phyloP scores from a whole-genome alignment of 495 filamentous ascomycete species.

The Pseudevernia furfuracea region DNA sequence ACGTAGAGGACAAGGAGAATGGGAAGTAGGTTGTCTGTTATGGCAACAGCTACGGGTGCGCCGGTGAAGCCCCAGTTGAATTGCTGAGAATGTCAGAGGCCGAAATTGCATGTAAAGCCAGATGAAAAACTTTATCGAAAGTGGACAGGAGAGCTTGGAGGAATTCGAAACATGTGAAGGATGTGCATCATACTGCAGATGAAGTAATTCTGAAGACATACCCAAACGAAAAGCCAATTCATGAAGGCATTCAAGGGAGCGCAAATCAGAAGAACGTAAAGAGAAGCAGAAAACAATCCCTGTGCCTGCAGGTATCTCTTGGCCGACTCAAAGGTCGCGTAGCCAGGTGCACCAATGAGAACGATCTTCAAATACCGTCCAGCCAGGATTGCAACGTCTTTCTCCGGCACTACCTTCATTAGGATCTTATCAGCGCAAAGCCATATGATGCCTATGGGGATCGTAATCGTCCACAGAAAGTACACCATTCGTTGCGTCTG shows the following conservation, averaged over 20 bases:
- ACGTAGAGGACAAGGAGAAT: slow-evolving; percentile 66
- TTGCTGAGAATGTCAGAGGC: slow-evolving; percentile 33
- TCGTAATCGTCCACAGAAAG: slow-evolving; percentile 54
- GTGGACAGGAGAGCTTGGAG: not conserved
- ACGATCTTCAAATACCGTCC: slow-evolving; percentile 61
- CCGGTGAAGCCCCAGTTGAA: slow-evolving; percentile 74
- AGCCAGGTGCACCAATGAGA: slow-evolving; percentile 59
- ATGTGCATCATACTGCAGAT: not conserved
- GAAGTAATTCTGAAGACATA: slow-evolving; percentile 29
- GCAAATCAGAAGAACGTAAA: slow-evolving; percentile 60
- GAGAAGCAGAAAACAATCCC: slow-evolving; percentile 59
- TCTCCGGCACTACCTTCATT: slow-evolving; percentile 55
- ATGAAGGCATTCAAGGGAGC: slow-evolving; percentile 64
- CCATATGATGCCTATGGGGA: slow-evolving; percentile 63
- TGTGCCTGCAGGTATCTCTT: slow-evolving; percentile 72
- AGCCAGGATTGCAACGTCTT: slow-evolving; percentile 54
- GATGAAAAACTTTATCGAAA: not conserved
- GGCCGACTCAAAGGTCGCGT: slow-evolving; percentile 62
- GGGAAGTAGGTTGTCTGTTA: slow-evolving; percentile 77
- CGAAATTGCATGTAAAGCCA: not conserved
- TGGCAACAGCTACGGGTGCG: slow-evolving; percentile 73
- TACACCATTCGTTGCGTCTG: slow-evolving; percentile 64
- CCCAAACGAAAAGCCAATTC: slow-evolving; percentile 71
- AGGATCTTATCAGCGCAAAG: slow-evolving; percentile 53
- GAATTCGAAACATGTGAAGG: not conserved